Evolutionary conservation across 2,329 filamentous ascomycete species (phyloP), one percentile per base, ranked within the genome.

Genomic region (Colletotrichum tanaceti): DNA sequence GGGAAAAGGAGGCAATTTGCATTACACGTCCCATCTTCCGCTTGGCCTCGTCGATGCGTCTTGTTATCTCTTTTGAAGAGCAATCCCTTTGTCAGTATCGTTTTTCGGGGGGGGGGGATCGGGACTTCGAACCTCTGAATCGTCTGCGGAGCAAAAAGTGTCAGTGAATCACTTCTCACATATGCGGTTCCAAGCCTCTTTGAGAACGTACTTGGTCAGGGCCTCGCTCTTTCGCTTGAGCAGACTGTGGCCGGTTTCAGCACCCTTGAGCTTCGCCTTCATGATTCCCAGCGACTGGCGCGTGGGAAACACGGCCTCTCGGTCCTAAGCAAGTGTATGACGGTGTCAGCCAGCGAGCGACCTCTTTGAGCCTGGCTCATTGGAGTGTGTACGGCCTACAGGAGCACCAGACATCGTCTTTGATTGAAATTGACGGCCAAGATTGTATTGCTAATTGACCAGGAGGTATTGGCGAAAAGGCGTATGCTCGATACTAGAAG

Each of bases 21-120:
- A 99, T 99, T 44, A 99, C 96, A 41, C 95, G 89, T 66, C 96
- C 96, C 95, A 99, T 99, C 85, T 99, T 99, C 75, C 94, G 92
- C 83, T 99, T 99, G 49, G 96, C 96, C 81, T 99, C 96, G 83
- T 99, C 95, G 81, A 99, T 99, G 77, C 96, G 92, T 79, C 90
- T 90, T 58, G 96, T 98, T 76, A 99, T 99, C 76, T 99, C 96
- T 93, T 78, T 73, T 22, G 18, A 39, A 18, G 14, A 14, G 39
- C 43, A 20, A 46, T 68, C 11, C 44, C 16, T 28, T 13, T 63
- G 49, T 65, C 35, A 59, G 60, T 22, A 28, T 18, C 13, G 7
- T 10, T 24, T 24, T 49, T 60, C 38, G 39, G 16, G 41, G 18
- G 16, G 41, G 18, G 14, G 18, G 20, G 18, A 46, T 5, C n/a